A percentile compares a stretch with the other conserved stretches of the same genome.
These are phyloP conservation scores for Colletotrichum neosansevieriae DNA, from an alignment of 2,329 filamentous ascomycete genomes.

Conservation along the genomic window DNA sequence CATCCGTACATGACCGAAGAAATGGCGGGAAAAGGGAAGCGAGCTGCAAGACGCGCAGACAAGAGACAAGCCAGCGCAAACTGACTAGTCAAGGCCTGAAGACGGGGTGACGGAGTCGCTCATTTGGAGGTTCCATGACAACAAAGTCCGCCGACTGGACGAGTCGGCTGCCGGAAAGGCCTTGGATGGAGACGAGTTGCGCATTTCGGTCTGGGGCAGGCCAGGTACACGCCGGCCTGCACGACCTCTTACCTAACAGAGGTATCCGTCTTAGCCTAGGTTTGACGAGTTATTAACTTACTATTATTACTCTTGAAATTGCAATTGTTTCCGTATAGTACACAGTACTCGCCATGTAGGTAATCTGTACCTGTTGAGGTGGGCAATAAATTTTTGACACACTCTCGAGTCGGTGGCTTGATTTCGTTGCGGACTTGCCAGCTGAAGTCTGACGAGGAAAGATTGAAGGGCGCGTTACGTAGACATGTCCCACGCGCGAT, in stretches of 20 bases:
- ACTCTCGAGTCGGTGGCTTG: conserved; percentile 5
- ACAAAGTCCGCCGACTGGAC: conserved; percentile 21
- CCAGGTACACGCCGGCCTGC: conserved; percentile 29
- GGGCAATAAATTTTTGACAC: not conserved
- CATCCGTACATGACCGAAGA: conserved; percentile 26
- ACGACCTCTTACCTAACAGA: conserved; percentile 32
- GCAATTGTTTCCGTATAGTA: not conserved
- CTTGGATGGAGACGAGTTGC: conserved; percentile 21
- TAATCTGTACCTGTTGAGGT: conserved; percentile 10
- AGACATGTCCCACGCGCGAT: conserved; percentile 12
- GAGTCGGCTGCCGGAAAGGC: conserved; percentile 31
- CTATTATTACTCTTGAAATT: conserved; percentile 19
- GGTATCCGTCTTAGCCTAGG: conserved; percentile 22
- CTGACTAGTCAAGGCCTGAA: conserved; percentile 26
- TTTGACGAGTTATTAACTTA: conserved; percentile 14
- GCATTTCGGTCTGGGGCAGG: conserved; percentile 33
- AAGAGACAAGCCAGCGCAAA: conserved; percentile 13
- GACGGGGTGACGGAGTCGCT: conserved; percentile 27
- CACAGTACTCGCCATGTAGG: conserved; percentile 2
- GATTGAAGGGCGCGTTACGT: conserved; percentile 13
- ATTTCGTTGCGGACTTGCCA: not conserved
- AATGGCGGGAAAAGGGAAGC: conserved; percentile 24
- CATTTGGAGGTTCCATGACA: conserved; percentile 3
- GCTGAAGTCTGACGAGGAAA: not conserved
- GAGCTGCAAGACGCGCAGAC: conserved; percentile 26